Evolutionary conservation across 2,329 filamentous ascomycete species (phyloP), one percentile per base, ranked within the genome.

Genomic region (Didymellaceae sp.): DNA sequence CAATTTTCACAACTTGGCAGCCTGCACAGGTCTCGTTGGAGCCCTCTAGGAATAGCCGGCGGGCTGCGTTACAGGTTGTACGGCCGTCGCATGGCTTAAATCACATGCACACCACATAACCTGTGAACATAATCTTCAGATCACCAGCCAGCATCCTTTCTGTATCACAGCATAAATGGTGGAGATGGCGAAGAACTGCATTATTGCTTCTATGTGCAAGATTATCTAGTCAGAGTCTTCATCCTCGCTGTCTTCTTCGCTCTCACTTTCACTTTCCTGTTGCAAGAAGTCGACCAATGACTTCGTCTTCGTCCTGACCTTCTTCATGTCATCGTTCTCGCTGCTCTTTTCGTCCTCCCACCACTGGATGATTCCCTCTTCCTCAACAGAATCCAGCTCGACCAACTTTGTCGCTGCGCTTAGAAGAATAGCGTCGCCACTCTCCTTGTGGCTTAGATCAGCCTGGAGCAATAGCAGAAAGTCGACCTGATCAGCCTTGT

Each of bases 311-410:
- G 83, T 83, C 70, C 87, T 86, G 13, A 97, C 84, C 40, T 77
- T 82, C 52, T 75, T 74, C 86, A 97, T 84, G 44, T 83, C 82
- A 46, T 89, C 87, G 11, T 80, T 85, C 46, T 85, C 86, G 18
- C 76, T 81, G 5, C 88, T 87, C 65, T 86, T 80, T 73, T 82
- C 80, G 70, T 96, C 88, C 16, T 80, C 83, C 92, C 92, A 97
- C 94, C 94, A 99, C 38, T 83, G 82, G 63, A 93, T 77, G 59
- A 96, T 89, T 0, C 89, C 91, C 32, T 97, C 92, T 66, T 96
- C 91, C 69, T 96, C 91, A 1, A 97, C 76, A 13, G 96, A 81
- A 59, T 97, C 94, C 39, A 89, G 75, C 59, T 89, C 85, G 69
- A 96, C 95, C 42, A 97, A 79, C 72, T 91, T 89, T 76, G 95